Percentiles rank a stretch among this genome's conserved stretches.
Conservation (phyloP, 495 filamentous ascomycete species). For the Aspergillus bertholletiae region DNA sequence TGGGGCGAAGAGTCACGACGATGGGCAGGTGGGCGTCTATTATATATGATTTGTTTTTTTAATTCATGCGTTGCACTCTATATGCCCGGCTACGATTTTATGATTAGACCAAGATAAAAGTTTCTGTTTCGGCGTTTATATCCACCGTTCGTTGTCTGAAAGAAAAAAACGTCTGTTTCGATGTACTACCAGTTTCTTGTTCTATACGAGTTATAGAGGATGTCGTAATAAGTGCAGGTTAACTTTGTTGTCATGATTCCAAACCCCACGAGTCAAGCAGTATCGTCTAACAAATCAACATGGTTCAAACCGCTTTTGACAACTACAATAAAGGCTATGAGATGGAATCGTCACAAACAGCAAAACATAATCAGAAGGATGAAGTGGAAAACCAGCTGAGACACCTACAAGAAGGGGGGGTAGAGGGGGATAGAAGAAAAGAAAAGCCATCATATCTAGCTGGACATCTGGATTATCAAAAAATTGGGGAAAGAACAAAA, state of each 20-base stretch:
- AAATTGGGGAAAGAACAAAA: not conserved
- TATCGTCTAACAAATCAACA: not conserved
- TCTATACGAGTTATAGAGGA: not conserved
- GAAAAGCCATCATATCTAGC: conserved; percentile 21
- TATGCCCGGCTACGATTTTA: not conserved
- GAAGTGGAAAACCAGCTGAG: conserved; percentile 8
- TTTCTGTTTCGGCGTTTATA: too few species aligned
- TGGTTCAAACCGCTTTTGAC: conserved; percentile 2
- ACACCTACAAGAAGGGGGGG: conserved; percentile 13
- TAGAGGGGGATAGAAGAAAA: not conserved
- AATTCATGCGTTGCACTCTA: not conserved
- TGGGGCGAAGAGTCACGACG: not conserved
- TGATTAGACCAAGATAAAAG: not conserved
- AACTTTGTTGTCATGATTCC: not conserved
- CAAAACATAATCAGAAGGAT: conserved; percentile 6
- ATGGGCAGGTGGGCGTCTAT: conserved; percentile 13
- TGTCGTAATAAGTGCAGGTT: not conserved
- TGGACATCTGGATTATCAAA: conserved; percentile 13
- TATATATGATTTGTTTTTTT: conserved; percentile 12
- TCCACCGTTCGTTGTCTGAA: too few species aligned
- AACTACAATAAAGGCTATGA: not conserved
- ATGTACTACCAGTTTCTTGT: not conserved
- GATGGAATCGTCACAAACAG: conserved; percentile 6
- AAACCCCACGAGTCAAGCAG: not conserved
- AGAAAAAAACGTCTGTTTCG: too few species aligned